These are phyloP conservation scores for Lasiodiplodia sp. DNA, from an alignment of 2,329 filamentous ascomycete genomes.

Conservation along the genomic window DNA sequence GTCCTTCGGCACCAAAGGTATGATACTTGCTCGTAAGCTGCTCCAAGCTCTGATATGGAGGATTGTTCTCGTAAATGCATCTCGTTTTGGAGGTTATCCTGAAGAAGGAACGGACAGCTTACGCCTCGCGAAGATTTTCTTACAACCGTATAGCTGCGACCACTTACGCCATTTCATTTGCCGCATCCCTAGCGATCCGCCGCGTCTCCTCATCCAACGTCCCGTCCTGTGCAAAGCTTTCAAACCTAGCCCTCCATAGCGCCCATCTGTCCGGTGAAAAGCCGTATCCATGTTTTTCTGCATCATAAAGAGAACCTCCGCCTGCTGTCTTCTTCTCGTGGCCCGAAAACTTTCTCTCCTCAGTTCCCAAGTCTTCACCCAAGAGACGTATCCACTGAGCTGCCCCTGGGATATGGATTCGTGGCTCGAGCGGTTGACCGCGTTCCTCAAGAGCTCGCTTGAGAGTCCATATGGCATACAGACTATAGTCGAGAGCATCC, in stretches of 20 bases:
- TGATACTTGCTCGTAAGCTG: too few species aligned
- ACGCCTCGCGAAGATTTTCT: neutral
- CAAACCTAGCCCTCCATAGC: neutral
- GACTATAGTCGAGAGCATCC: neutral
- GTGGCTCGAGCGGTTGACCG: neutral
- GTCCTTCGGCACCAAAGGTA: too few species aligned
- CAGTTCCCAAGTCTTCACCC: neutral
- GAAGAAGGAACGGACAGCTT: neutral
- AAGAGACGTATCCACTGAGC: neutral
- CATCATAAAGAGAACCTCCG: neutral
- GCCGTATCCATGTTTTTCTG: neutral
- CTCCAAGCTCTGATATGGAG: neutral
- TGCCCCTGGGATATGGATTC: neutral
- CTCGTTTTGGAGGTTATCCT: neutral
- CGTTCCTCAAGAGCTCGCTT: neutral
- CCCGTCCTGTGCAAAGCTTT: neutral
- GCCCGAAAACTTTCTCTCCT: neutral
- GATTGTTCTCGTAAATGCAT: neutral
- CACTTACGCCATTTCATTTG: neutral
- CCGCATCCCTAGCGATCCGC: neutral
- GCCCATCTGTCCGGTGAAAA: neutral
- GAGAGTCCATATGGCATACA: neutral
- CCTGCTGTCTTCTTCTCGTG: neutral
- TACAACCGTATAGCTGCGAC: neutral
- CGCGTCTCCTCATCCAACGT: neutral